Evolutionary conservation across 2,329 filamentous ascomycete genomes (phyloP).

Genomic region (Trichophyton mentagrophytes): DNA sequence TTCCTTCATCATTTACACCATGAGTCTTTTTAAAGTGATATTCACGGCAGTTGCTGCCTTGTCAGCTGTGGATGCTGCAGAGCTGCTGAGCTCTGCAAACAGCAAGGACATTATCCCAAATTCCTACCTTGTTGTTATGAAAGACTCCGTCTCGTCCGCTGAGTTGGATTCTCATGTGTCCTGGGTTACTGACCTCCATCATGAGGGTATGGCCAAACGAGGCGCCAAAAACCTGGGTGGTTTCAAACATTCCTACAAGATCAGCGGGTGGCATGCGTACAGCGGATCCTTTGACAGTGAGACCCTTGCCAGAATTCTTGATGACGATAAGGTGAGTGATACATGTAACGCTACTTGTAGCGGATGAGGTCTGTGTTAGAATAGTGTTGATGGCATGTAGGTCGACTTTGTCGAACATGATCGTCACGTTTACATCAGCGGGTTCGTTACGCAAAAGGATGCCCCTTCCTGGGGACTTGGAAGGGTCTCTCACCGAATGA

Average conservation of each 20-base stretch:
- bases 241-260: constrained; percentile 8
- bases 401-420: constrained; percentile 13
- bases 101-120: constrained; percentile 7
- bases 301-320: constrained; percentile 8
- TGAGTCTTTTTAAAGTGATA: neutral
- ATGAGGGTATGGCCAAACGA: constrained; percentile 2
- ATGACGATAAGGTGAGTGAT: constrained; percentile 8
- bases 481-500: constrained; percentile 21
- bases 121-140: constrained; percentile 13
- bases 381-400: constrained; percentile 6
- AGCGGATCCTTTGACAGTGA: constrained; percentile 10
- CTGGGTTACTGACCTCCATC: constrained; percentile 9
- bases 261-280: constrained; percentile 12
- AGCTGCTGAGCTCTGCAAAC: neutral
- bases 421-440: constrained; percentile 2
- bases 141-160: constrained; percentile 4
- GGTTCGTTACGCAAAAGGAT: constrained; percentile 10
- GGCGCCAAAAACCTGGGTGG: neutral
- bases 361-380: neutral
- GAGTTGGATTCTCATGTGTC: constrained; percentile 10
- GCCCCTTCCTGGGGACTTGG: constrained; percentile 25
- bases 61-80: constrained; percentile 6
- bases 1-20: neutral
- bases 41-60: neutral
- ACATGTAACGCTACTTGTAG: neutral